Conservation (phyloP, 2,329 filamentous ascomycete genomes). For the Ophiostoma montium region DNA sequence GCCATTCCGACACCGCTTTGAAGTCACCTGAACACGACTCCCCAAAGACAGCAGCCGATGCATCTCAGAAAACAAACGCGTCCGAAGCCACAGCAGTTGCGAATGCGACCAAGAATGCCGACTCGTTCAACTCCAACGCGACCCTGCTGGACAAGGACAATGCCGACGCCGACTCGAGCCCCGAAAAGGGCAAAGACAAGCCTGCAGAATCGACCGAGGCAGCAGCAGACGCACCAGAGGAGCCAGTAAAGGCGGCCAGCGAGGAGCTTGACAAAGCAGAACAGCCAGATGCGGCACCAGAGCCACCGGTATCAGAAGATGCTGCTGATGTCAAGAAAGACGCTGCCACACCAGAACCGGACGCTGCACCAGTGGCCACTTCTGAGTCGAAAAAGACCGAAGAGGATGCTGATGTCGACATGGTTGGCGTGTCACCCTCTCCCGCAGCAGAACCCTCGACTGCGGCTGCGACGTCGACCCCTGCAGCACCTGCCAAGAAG, state of each 20-base stretch:
- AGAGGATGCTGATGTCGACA: constrained; percentile 16
- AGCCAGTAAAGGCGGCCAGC: background rate
- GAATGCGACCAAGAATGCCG: constrained; percentile 5
- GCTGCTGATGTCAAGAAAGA: background rate
- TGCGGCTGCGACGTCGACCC: background rate
- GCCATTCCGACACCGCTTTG: background rate
- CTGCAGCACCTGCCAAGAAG: background rate
- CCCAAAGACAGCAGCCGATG: background rate
- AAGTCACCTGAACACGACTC: background rate
- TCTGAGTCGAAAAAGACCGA: background rate
- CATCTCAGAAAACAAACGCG: background rate
- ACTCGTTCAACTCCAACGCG: constrained; percentile 6
- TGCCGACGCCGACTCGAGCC: background rate
- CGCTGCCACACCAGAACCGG: background rate
- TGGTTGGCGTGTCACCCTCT: constrained; percentile 15
- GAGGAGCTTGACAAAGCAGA: background rate
- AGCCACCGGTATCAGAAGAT: background rate
- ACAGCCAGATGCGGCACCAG: background rate
- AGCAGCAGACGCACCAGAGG: background rate
- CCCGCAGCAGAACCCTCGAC: background rate
- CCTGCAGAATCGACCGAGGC: background rate
- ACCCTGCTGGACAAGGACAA: background rate
- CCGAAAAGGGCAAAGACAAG: background rate
- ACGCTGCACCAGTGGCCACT: background rate
- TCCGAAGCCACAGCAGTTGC: background rate